These are phyloP conservation scores for Berkeleyomyces basicola DNA, from an alignment of 2,329 filamentous ascomycete genomes.

Conservation along the genomic window DNA sequence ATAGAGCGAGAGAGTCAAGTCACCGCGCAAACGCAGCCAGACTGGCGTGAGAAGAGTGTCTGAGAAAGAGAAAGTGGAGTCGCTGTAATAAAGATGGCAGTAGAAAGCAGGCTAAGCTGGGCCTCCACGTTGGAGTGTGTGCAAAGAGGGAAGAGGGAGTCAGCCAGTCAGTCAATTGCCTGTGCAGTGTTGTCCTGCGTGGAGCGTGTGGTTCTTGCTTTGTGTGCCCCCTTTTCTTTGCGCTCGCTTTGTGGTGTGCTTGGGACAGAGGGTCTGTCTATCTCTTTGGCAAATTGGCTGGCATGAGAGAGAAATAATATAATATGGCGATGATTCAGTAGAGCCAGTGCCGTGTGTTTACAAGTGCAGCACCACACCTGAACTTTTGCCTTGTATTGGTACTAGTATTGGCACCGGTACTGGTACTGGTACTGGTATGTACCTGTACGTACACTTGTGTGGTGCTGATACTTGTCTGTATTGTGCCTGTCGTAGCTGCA, in stretches of 20 bases:
- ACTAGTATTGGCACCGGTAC: too few species aligned
- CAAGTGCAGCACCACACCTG: too few species aligned
- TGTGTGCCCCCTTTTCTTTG: neutral
- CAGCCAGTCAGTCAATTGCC: neutral
- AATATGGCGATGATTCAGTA: too few species aligned
- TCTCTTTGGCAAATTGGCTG: too few species aligned
- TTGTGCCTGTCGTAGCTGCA: neutral
- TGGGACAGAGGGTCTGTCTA: too few species aligned
- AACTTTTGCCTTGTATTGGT: too few species aligned
- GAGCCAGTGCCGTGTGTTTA: too few species aligned
- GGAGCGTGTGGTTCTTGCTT: neutral
- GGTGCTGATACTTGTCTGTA: too few species aligned
- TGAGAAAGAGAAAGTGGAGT: neutral
- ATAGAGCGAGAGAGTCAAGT: neutral
- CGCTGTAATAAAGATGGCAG: neutral
- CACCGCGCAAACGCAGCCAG: neutral
- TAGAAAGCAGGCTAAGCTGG: neutral
- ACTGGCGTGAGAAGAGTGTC: neutral
- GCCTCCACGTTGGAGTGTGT: neutral
- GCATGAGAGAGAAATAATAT: too few species aligned
- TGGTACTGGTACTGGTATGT: too few species aligned
- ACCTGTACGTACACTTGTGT: too few species aligned
- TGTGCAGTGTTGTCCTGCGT: neutral
- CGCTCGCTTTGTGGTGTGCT: too few species aligned
- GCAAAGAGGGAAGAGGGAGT: neutral